A percentile compares a stretch with the other conserved stretches of the same genome.
phyloP scores from a whole-genome alignment of 306 rosid species.

The Pyrus bretschneideri region DNA sequence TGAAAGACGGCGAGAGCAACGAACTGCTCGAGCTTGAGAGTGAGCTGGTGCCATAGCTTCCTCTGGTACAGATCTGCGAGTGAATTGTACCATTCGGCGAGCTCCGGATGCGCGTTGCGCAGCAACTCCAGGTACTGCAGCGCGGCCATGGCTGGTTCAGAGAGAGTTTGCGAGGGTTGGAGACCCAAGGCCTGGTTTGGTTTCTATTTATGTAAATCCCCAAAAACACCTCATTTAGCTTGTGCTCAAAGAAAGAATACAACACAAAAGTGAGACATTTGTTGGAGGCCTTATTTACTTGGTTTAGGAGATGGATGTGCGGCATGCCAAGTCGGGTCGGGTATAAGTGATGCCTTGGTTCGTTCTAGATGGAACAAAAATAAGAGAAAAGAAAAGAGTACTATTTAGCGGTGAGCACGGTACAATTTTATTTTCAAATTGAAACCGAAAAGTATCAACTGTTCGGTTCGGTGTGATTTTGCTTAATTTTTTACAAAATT shows the following conservation, averaged over 20 bases:
- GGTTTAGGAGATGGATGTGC: not conserved
- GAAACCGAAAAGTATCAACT: too few species aligned
- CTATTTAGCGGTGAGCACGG: too few species aligned
- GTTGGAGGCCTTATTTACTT: not conserved
- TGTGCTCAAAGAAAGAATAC: constrained; percentile 49
- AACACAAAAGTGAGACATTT: not conserved
- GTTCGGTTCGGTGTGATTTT: too few species aligned
- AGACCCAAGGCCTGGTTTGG: constrained; percentile 10
- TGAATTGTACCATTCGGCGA: constrained; percentile 81
- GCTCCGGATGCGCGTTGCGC: constrained; percentile 87
- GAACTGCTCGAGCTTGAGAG: constrained; percentile 96
- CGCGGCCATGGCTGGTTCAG: constrained; percentile 72
- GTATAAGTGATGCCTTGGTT: not conserved
- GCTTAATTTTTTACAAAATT: too few species aligned
- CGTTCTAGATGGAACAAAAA: too few species aligned
- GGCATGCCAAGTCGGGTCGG: not conserved
- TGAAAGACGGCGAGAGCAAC: constrained; percentile 84
- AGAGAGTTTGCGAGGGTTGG: constrained; percentile 1
- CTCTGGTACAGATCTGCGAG: constrained; percentile 97
- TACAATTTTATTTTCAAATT: accelerated
- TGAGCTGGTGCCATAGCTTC: constrained; percentile 99
- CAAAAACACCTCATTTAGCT: constrained; percentile 15
- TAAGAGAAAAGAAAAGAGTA: too few species aligned
- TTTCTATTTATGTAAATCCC: constrained; percentile 22
- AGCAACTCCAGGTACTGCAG: constrained; percentile 85